These are phyloP conservation scores for Rugosomyces carneus DNA, from an alignment of 1,284 basidiomycete genomes.

Conservation along the genomic window DNA sequence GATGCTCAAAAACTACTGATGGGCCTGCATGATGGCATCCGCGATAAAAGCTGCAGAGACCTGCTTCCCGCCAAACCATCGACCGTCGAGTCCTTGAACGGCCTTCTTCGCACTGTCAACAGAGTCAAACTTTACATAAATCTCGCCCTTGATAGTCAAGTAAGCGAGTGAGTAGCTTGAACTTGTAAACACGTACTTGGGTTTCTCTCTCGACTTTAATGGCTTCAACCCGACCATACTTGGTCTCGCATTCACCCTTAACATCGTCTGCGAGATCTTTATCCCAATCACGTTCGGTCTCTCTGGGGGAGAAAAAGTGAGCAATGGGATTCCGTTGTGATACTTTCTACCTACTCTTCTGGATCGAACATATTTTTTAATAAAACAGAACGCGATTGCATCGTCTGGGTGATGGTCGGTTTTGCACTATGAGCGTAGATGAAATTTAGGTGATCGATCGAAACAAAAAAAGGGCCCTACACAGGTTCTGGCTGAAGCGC, in stretches of 20 bases:
- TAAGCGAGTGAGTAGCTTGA: slow-evolving; percentile 6
- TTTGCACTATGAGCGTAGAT: slow-evolving; percentile 37
- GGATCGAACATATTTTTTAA: slow-evolving; percentile 97
- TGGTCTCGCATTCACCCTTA: slow-evolving; percentile 86
- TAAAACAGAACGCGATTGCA: slow-evolving; percentile 81
- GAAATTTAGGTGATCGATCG: slow-evolving; percentile 9
- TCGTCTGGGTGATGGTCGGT: slow-evolving; percentile 68
- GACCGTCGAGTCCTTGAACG: slow-evolving; percentile 85
- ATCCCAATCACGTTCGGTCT: slow-evolving; percentile 96
- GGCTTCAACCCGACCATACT: slow-evolving; percentile 83
- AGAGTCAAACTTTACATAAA: slow-evolving; percentile 88
- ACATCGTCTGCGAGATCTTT: slow-evolving; percentile 94
- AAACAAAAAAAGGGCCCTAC: slow-evolving; percentile 34
- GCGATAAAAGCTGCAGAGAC: slow-evolving; percentile 84
- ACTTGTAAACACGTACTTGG: slow-evolving; percentile 48
- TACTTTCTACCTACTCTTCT: slow-evolving; percentile 64
- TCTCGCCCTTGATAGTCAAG: slow-evolving; percentile 76
- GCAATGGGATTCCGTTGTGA: not conserved
- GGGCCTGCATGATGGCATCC: slow-evolving; percentile 89
- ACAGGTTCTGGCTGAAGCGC: slow-evolving; percentile 51
- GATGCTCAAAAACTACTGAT: slow-evolving; percentile 43
- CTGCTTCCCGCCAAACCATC: slow-evolving; percentile 92
- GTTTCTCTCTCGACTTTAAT: slow-evolving; percentile 95
- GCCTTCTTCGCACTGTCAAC: slow-evolving; percentile 80
- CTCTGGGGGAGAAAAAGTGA: slow-evolving; percentile 41